Percentiles rank a stretch among this genome's conserved stretches.
These are phyloP conservation scores for Epicoccum sorghinum DNA, from an alignment of 2,329 filamentous ascomycete genomes.

Conservation along the genomic window DNA sequence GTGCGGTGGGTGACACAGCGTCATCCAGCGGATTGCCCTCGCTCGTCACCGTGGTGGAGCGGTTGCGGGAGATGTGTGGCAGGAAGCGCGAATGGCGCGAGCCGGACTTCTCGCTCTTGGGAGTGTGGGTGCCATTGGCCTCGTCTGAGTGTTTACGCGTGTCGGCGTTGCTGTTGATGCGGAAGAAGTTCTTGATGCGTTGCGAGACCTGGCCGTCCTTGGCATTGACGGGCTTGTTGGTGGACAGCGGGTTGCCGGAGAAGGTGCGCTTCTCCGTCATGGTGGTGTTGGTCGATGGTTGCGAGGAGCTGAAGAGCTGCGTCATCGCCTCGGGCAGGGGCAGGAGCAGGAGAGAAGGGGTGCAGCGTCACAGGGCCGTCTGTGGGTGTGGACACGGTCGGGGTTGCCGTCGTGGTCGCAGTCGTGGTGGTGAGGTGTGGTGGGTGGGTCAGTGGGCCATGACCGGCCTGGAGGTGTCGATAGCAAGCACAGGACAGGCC, in stretches of 20 bases:
- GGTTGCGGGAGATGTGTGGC: constrained; percentile 82
- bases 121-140: constrained; percentile 45
- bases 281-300: constrained; percentile 43
- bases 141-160: constrained; percentile 48
- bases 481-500: constrained; percentile 13
- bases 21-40: constrained; percentile 92
- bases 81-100: constrained; percentile 90
- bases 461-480: constrained; percentile 28
- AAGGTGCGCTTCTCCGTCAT: constrained; percentile 57
- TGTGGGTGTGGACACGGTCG: constrained; percentile 4
- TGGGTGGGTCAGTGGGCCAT: constrained; percentile 45
- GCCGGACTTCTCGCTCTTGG: constrained; percentile 69
- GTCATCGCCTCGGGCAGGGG: constrained; percentile 41
- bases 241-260: constrained; percentile 52
- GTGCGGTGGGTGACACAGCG: constrained; percentile 84
- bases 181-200: constrained; percentile 73
- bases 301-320: constrained; percentile 51
- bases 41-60: constrained; percentile 88
- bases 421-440: constrained; percentile 10
- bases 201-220: constrained; percentile 64
- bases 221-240: constrained; percentile 56
- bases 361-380: constrained; percentile 7
- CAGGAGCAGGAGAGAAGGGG: constrained; percentile 1
- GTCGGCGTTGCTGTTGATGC: constrained; percentile 64
- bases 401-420: constrained; percentile 2